Conservation (phyloP, 495 filamentous ascomycete species). For the Talaromyces ruber region DNA sequence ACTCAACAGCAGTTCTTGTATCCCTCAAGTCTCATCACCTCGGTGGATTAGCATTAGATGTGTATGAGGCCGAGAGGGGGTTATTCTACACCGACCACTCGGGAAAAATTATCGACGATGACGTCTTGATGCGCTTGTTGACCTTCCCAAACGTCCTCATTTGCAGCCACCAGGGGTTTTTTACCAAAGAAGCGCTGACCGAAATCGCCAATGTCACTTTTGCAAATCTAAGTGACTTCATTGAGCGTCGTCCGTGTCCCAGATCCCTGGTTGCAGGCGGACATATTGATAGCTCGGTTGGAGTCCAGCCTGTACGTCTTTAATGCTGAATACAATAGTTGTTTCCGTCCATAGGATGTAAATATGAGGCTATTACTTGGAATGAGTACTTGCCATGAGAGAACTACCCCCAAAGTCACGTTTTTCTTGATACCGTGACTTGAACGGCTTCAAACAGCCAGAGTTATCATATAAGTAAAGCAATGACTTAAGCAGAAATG, state of each 20-base stretch:
- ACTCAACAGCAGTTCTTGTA: not conserved
- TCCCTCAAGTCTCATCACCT: not conserved
- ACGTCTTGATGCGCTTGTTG: not conserved
- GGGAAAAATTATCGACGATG: not conserved
- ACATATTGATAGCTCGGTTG: not conserved
- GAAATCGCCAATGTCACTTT: not conserved
- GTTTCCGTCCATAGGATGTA: no score
- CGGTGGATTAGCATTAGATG: not conserved
- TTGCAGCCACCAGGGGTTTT: not conserved
- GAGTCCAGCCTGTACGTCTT: not conserved
- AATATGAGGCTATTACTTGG: no score
- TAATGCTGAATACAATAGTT: conserved; percentile 12
- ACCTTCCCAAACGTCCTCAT: not conserved
- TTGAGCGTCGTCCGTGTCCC: not conserved
- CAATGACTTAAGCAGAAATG: no score
- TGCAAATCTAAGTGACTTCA: not conserved
- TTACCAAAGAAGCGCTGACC: not conserved
- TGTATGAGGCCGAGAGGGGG: not conserved
- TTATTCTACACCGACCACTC: not conserved
- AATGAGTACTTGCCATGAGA: no score
- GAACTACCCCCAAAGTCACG: no score
- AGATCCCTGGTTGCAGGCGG: not conserved
- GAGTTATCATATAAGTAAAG: no score
- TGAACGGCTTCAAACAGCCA: no score
- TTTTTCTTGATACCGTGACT: no score